Conservation (phyloP, 768 basidiomycete genomes). For the Suillus ampliporus region DNA sequence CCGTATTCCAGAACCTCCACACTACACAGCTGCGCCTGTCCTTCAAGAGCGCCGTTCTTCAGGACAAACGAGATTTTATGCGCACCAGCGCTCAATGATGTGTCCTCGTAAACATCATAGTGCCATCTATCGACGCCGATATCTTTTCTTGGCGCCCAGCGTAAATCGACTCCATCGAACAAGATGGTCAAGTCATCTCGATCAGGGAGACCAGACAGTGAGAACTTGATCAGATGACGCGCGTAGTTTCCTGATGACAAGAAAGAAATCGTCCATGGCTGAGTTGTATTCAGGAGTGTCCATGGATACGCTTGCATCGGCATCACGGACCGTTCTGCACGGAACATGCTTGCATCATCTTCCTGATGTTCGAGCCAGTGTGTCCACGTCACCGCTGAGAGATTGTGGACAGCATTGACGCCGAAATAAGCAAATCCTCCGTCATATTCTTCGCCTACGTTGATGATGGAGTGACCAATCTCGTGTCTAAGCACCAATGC, state of each 20-base stretch:
- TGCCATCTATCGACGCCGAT: slow-evolving; percentile 79
- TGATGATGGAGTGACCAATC: slow-evolving; percentile 79
- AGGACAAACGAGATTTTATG: slow-evolving; percentile 68
- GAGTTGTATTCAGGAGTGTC: slow-evolving; percentile 67
- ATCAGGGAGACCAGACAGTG: slow-evolving; percentile 70
- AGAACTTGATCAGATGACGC: slow-evolving; percentile 69
- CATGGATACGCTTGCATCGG: slow-evolving; percentile 78
- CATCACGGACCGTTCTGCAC: slow-evolving; percentile 74
- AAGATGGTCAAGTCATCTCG: slow-evolving; percentile 57
- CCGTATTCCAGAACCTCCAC: slow-evolving; percentile 79
- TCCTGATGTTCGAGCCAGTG: slow-evolving; percentile 65
- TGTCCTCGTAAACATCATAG: slow-evolving; percentile 60
- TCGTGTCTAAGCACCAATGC: slow-evolving; percentile 80
- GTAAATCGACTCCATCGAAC: slow-evolving; percentile 64
- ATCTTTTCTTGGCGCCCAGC: slow-evolving; percentile 54
- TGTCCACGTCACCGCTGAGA: slow-evolving; percentile 60
- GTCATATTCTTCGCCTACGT: slow-evolving; percentile 85
- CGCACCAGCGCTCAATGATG: slow-evolving; percentile 49
- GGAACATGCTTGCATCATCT: slow-evolving; percentile 27
- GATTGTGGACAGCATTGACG: slow-evolving; percentile 59
- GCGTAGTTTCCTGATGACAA: slow-evolving; percentile 66
- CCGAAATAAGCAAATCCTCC: slow-evolving; percentile 79
- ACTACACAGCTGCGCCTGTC: slow-evolving; percentile 76
- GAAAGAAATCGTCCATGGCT: slow-evolving; percentile 66
- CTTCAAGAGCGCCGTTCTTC: slow-evolving; percentile 50